phyloP scores from a whole-genome alignment of 2,329 filamentous ascomycete species.

The Sporothrix curviconia region DNA sequence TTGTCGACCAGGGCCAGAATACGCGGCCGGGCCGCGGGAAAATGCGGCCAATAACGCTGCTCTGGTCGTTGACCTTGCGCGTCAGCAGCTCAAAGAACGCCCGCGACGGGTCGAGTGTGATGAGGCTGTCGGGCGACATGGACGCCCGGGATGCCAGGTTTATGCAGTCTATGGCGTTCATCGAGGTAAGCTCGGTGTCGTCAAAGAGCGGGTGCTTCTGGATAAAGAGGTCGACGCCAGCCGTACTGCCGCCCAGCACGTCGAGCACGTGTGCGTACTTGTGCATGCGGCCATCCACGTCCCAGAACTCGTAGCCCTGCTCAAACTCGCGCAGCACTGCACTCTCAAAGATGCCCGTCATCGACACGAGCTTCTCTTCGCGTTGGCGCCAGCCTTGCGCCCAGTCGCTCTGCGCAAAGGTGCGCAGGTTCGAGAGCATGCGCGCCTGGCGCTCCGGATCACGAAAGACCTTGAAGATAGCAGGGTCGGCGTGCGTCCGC shows the following conservation, averaged over 20 bases:
- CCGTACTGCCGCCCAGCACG: conserved; percentile 70
- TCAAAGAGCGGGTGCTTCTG: conserved; percentile 81
- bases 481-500: conserved; percentile 68
- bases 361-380: conserved; percentile 64
- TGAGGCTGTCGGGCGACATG: conserved; percentile 42
- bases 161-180: conserved; percentile 72
- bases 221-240: conserved; percentile 77
- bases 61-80: conserved; percentile 73
- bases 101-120: conserved; percentile 74
- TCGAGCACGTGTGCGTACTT: conserved; percentile 83
- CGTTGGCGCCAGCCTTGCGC: conserved; percentile 65
- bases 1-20: conserved; percentile 74
- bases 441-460: conserved; percentile 86
- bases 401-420: conserved; percentile 76
- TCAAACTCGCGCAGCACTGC: conserved; percentile 88
- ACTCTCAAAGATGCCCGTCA: conserved; percentile 80
- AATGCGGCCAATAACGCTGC: conserved; percentile 69
- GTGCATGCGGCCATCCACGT: conserved; percentile 82
- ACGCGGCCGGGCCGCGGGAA: conserved; percentile 68
- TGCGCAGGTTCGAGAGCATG: conserved; percentile 74
- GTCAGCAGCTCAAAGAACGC: conserved; percentile 73
- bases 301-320: conserved; percentile 81
- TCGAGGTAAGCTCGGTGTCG: conserved; percentile 60
- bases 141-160: conserved; percentile 45
- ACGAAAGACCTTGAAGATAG: conserved; percentile 78